A percentile compares a stretch with the other conserved stretches of the same genome.
Evolutionary conservation across 306 rosid species (phyloP).

Genomic region (Senna siamea): DNA sequence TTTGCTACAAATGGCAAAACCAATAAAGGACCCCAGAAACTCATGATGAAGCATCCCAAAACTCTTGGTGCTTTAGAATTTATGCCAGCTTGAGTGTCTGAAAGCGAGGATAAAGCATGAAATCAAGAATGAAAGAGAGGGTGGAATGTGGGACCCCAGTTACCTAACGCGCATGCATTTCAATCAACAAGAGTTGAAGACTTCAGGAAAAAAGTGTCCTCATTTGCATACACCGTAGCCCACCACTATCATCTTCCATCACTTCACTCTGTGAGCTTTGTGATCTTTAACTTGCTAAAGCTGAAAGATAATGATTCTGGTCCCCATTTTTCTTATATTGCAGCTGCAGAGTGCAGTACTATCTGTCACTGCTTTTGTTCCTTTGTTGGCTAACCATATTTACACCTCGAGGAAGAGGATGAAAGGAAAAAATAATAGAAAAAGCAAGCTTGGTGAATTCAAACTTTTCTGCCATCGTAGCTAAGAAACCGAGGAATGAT

Average conservation of each 20-base stretch:
- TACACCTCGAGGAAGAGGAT: conserved; percentile 44
- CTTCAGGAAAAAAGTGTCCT: conserved; percentile 49
- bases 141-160: conserved; percentile 58
- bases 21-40: conserved; percentile 44
- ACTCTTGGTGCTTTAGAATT: conserved; percentile 51
- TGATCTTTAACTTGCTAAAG: conserved; percentile 56
- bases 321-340: conserved; percentile 39
- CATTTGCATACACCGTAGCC: conserved; percentile 58
- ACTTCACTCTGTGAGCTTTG: conserved; percentile 56
- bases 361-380: conserved; percentile 43
- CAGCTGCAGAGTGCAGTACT: conserved; percentile 44
- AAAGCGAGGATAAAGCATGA: conserved; percentile 55
- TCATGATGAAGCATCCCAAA: conserved; percentile 48
- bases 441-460: conserved; percentile 40
- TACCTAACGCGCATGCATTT: conserved; percentile 69
- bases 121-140: conserved; percentile 42
- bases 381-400: conserved; percentile 58
- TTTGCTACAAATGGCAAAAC: conserved; percentile 41
- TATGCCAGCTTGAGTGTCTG: conserved; percentile 39
- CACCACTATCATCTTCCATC: conserved; percentile 60
- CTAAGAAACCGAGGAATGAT: conserved; percentile 39
- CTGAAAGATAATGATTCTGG: conserved; percentile 58
- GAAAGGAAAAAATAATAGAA: conserved; percentile 9
- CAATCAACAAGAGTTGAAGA: conserved; percentile 58
- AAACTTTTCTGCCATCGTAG: conserved; percentile 49